Evolutionary conservation across 352 stramenopile genomes (phyloP), one percentile per base, ranked within the genome.

Genomic region (Globisporangium nagaii): DNA sequence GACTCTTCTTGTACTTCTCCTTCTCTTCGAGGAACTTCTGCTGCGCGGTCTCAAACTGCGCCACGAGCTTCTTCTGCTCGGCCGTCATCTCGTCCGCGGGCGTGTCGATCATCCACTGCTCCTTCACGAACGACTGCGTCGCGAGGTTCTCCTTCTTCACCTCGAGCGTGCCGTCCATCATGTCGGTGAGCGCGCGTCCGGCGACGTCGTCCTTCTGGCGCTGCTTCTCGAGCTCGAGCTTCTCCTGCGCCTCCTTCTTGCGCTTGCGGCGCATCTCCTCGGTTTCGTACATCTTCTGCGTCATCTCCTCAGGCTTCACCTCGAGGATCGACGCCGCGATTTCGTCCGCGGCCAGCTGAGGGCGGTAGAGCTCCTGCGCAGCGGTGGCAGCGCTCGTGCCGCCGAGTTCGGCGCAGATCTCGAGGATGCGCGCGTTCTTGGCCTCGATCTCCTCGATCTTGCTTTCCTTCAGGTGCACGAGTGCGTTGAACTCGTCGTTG

Each of bases 141-240:
- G 79, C 76, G 1, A 86, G 57, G 9, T 68, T 72, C 20, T 96
- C 87, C 50, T 93, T 96, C 54, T 93, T 95, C 2, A 79, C 75
- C 53, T 97, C 90, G 10, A 98, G 69, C 28, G 91, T 98, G 24
- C 91, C 92, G 62, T 96, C 71, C 92, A 98, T 98, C 92, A 98
- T 98, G 51, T 97, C 90, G 0, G 77, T 54, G 4, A 97, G 62
- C 6, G 86, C 89, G 2, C 89, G 86, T 0, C 75, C 76, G 0
- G 77, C 72, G 4, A 90, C 80, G 55, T 96, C 84, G 62, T 97
- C 89, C 35, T 91, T 87, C 28, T 91, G 75, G 1, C 75, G 84
- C 48, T 80, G 66, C 0, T 58, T 53, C 39, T 84, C 73, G 1
- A 76, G 55, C 28, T 66, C 70, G 9, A 60, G 47, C 3, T 46